Evolutionary conservation across 192 early-diverging fungal genomes (phyloP).

Genomic region (Gryganskiella cystojenkinii): DNA sequence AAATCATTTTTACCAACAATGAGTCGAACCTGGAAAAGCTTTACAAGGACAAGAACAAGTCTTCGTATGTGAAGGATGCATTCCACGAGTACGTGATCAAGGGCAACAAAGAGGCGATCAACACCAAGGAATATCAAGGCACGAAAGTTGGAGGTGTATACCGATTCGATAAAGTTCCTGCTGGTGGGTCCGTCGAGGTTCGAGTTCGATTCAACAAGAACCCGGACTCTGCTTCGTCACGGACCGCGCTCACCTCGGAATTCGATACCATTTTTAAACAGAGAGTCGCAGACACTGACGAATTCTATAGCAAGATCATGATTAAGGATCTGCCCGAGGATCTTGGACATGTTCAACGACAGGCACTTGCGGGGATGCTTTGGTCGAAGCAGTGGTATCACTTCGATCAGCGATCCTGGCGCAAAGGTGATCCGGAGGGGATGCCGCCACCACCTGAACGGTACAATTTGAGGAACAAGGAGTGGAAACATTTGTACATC

Average conservation of each 20-base stretch:
- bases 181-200: slow-evolving; percentile 38
- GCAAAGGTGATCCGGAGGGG: slow-evolving; percentile 37
- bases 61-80: slow-evolving; percentile 54
- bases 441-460: slow-evolving; percentile 22
- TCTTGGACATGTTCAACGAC: slow-evolving; percentile 22
- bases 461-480: slow-evolving; percentile 32
- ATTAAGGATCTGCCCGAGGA: slow-evolving; percentile 15
- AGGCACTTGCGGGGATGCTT: slow-evolving; percentile 44
- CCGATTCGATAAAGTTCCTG: slow-evolving; percentile 52
- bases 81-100: slow-evolving; percentile 58
- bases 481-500: slow-evolving; percentile 46
- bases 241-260: not conserved
- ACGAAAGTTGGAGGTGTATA: slow-evolving; percentile 63
- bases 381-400: slow-evolving; percentile 52
- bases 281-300: slow-evolving; percentile 24
- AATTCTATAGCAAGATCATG: slow-evolving; percentile 17
- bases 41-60: slow-evolving; percentile 54
- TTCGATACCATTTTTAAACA: slow-evolving; percentile 25
- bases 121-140: slow-evolving; percentile 39
- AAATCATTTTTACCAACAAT: slow-evolving; percentile 59
- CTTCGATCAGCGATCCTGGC: slow-evolving; percentile 45
- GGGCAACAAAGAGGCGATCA: slow-evolving; percentile 43
- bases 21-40: slow-evolving; percentile 57
- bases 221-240: not conserved
- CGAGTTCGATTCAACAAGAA: slow-evolving; percentile 34